These are phyloP conservation scores for Arthrobotrys musiformis DNA, from an alignment of 2,329 filamentous ascomycete species.

Conservation along the genomic window DNA sequence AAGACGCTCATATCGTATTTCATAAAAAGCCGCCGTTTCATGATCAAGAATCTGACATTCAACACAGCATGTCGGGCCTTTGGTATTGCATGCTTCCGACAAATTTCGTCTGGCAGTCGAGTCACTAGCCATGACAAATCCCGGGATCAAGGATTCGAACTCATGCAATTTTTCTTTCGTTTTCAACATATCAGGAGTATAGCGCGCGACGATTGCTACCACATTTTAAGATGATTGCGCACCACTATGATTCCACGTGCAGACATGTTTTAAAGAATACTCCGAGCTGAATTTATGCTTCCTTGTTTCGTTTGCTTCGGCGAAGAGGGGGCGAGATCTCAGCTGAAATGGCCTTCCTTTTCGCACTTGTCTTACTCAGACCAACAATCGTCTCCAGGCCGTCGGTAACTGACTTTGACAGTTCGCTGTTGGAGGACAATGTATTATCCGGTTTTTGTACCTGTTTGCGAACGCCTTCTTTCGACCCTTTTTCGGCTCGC, in stretches of 20 bases:
- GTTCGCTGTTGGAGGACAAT: constrained; percentile 35
- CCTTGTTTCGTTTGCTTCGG: constrained; percentile 49
- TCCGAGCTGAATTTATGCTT: constrained; percentile 23
- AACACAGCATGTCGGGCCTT: not conserved
- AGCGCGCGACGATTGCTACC: not conserved
- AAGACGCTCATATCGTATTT: constrained; percentile 11
- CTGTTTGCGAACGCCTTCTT: not conserved
- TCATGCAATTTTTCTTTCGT: constrained; percentile 1
- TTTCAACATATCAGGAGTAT: not conserved
- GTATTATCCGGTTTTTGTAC: constrained; percentile 12
- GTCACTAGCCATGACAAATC: constrained; percentile 36
- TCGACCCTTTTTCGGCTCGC: not conserved
- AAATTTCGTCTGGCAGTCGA: constrained; percentile 6
- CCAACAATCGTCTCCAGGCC: constrained; percentile 34
- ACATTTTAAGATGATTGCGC: not conserved
- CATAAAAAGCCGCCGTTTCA: constrained; percentile 25
- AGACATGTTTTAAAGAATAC: constrained; percentile 10
- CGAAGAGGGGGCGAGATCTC: constrained; percentile 29
- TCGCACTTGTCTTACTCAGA: constrained; percentile 55
- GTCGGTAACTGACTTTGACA: constrained; percentile 34
- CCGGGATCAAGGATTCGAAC: constrained; percentile 30
- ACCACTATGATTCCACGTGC: constrained; percentile 21
- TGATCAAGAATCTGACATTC: constrained; percentile 23
- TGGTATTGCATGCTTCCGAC: not conserved
- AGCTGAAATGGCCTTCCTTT: constrained; percentile 45